Evolutionary conservation across 2,329 filamentous ascomycete species (phyloP).

Genomic region (Fusarium sacchari): DNA sequence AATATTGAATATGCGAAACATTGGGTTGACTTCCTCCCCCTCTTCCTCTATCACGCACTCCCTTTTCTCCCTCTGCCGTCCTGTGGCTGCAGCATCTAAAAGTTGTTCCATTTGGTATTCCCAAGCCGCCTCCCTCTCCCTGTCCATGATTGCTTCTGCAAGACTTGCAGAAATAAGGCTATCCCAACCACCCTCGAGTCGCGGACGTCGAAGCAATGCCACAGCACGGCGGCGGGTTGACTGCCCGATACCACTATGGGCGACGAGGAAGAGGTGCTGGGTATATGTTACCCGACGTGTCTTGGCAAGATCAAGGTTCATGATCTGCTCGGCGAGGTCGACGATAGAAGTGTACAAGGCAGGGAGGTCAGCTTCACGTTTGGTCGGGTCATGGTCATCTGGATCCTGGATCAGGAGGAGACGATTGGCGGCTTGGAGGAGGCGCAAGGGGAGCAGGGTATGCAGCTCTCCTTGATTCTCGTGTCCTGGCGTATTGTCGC

Average conservation of each 20-base stretch:
- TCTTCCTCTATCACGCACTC: not conserved
- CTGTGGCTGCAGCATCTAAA: no score
- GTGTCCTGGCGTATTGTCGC: no score
- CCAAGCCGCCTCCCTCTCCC: not conserved
- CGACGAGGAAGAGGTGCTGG: not conserved
- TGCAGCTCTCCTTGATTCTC: not conserved
- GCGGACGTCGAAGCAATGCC: not conserved
- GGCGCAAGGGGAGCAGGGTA: not conserved
- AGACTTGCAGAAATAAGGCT: constrained; percentile 9
- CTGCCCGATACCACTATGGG: not conserved
- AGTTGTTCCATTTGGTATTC: not conserved
- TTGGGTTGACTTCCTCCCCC: not conserved
- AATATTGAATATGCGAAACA: constrained; percentile 24
- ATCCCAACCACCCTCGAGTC: constrained; percentile 5
- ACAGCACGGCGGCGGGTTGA: not conserved
- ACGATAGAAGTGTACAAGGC: not conserved
- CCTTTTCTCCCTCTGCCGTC: not conserved
- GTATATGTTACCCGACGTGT: not conserved
- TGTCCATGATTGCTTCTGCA: constrained; percentile 7
- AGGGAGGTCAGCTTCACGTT: not conserved
- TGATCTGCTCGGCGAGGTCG: not conserved
- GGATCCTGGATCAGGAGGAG: constrained; percentile 13
- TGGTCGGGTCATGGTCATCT: not conserved
- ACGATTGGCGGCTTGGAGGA: not conserved
- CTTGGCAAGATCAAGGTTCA: not conserved